Conservation (phyloP, 805 yeast species). For the Kodamaea nitidulidarum region DNA sequence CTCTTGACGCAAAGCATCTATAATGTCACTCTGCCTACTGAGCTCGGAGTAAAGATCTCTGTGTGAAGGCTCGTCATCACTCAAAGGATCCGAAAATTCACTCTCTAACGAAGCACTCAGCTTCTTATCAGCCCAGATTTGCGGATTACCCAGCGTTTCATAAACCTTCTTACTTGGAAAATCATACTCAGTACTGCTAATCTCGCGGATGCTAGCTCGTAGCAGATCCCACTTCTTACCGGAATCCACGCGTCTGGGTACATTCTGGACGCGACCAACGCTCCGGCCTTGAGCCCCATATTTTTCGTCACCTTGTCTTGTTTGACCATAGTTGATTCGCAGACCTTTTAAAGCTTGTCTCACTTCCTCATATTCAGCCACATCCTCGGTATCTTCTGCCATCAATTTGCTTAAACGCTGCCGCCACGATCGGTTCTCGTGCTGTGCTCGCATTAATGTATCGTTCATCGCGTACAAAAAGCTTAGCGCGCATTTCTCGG, state of each 20-base stretch:
- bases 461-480: neutral
- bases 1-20: constrained; percentile 11
- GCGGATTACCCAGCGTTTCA: no score
- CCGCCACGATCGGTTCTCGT: constrained; percentile 8
- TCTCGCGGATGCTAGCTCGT: constrained; percentile 20
- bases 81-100: constrained; percentile 1
- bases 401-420: constrained; percentile 8
- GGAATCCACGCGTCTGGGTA: neutral
- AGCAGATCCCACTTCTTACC: constrained; percentile 12
- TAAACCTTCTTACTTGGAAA: constrained; percentile 11
- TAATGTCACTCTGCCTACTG: constrained; percentile 10
- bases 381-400: constrained; percentile 9
- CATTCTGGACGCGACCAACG: neutral
- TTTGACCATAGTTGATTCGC: neutral
- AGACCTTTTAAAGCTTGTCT: neutral
- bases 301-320: neutral
- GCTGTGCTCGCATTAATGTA: constrained; percentile 10
- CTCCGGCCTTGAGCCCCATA: neutral
- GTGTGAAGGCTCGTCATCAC: neutral
- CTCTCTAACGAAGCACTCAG: neutral
- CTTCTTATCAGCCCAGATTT: no score
- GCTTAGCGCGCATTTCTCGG: neutral
- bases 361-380: constrained; percentile 5
- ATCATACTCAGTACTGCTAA: constrained; percentile 19
- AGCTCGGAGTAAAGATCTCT: neutral